Base-by-base conservation (phyloP, 1,284 basidiomycete species). In the Tylopilus orsonianus region DNA sequence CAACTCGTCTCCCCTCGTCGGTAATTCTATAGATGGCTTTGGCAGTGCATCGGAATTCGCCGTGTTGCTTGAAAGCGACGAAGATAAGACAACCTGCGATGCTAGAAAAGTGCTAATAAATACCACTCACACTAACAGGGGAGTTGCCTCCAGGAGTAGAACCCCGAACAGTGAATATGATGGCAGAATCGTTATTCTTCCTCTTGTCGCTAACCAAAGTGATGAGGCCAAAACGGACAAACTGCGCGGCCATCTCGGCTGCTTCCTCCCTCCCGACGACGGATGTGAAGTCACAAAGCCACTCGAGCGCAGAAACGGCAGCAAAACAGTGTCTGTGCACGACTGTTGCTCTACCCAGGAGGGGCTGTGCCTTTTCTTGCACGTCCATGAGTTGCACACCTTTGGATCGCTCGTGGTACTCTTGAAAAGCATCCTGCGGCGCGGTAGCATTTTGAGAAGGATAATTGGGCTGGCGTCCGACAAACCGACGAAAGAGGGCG, bases 231-330 rank as follows among this genome's bases (percentile, higher is more conserved):
- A 97, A 96, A 35, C 97, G 85, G 39, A 98, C 94, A 63, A 99
- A 98, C 64, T 99, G 97, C 1, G 94, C 97, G 4, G 91, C 85
- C 77, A 98, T 88, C 74, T 99, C 97, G 19, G 93, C 93, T 0
- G 94, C 96, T 70, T 99, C 97, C 65, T 99, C 97, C 45, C 92
- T 77, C 19, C 94, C 95, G 41, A 95, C 93, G 37, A 96, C 91
- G 0, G 96, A 97, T 1, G 96, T 95, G 59, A 94, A 98, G 69
- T 99, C 95, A 66, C 93, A 90, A 44, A 99, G 83, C 97, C 97
- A 99, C 68, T 97, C 93, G 49, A 98, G 77, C 0, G 91, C 94
- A 32, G 81, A 81, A 45, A 90, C 81, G 22, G 96, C 93, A 23
- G 84, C 75, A 67, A 99, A 98, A 61, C 90, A 91, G 67, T 85